Percentiles rank a stretch among this genome's conserved stretches.
These are phyloP conservation scores for Apostasia shenzhenica DNA, from an alignment of 106 monocot genomes.

Conservation along the genomic window DNA sequence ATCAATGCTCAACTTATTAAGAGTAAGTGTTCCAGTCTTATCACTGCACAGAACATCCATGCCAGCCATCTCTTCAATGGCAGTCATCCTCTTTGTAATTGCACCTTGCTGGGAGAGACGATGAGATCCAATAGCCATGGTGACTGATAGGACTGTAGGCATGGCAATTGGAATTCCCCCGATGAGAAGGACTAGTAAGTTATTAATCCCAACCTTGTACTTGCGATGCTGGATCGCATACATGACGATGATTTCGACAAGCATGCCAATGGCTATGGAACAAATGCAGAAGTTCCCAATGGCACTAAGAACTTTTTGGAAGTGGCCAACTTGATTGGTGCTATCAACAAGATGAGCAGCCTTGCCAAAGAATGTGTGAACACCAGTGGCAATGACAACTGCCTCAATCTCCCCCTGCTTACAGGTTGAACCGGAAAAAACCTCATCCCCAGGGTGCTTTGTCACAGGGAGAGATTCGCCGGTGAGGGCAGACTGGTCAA, in stretches of 20 bases:
- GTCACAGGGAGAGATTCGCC: conserved; percentile 75
- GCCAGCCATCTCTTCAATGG: conserved; percentile 98
- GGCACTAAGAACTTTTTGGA: conserved; percentile 69
- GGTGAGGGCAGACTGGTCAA: conserved; percentile 72
- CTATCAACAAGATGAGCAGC: conserved; percentile 75
- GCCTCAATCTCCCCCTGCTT: conserved; percentile 85
- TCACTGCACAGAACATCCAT: conserved; percentile 99
- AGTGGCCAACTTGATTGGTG: conserved; percentile 68
- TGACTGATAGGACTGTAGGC: conserved; percentile 77
- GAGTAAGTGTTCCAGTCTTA: conserved; percentile 86
- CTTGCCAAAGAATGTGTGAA: conserved; percentile 82
- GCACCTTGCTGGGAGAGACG: conserved; percentile 88
- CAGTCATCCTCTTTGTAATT: conserved; percentile 98
- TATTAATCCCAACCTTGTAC: conserved; percentile 63
- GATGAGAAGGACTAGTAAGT: conserved; percentile 63
- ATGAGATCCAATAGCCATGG: conserved; percentile 88
- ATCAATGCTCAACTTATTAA: conserved; percentile 94
- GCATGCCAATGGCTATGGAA: conserved; percentile 63
- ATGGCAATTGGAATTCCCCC: conserved; percentile 79
- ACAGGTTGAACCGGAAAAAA: conserved; percentile 76
- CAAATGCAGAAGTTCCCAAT: conserved; percentile 81
- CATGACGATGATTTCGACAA: conserved; percentile 61
- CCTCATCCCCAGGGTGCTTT: conserved; percentile 55
- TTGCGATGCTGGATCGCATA: conserved; percentile 52
- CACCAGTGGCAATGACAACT: conserved; percentile 69